These are phyloP conservation scores for Warburgia ugandensis DNA, from an alignment of 164 flowering plant genomes.

Conservation along the genomic window DNA sequence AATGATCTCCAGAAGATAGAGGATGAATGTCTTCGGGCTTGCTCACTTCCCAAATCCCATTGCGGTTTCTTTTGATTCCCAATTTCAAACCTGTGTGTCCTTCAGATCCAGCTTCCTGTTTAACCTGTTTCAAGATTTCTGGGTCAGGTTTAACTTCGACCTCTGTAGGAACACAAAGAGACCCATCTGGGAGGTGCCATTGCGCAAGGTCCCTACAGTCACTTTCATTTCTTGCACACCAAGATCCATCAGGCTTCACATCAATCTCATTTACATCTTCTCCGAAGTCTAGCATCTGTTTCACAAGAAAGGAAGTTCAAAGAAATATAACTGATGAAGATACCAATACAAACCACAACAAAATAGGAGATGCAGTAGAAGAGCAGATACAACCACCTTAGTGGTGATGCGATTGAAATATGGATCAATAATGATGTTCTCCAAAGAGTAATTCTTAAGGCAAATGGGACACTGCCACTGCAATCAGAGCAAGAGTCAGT, in stretches of 20 bases:
- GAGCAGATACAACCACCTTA: conserved; percentile 40
- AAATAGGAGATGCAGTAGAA: background rate
- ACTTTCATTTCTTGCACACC: conserved; percentile 79
- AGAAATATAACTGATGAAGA: background rate
- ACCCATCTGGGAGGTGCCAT: conserved; percentile 82
- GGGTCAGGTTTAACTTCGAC: conserved; percentile 31
- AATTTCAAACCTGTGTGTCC: conserved; percentile 54
- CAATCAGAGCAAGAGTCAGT: conserved; percentile 11
- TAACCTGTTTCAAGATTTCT: conserved; percentile 42
- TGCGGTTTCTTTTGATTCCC: conserved; percentile 58
- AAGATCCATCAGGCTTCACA: conserved; percentile 91
- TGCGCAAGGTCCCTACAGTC: conserved; percentile 56
- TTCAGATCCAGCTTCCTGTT: conserved; percentile 66
- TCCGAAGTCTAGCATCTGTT: conserved; percentile 67
- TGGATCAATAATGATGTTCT: conserved; percentile 77
- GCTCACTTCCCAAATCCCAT: conserved; percentile 81
- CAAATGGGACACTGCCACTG: conserved; percentile 99
- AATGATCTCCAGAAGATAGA: conserved; percentile 36
- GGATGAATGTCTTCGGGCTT: conserved; percentile 53
- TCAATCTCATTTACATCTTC: conserved; percentile 92
- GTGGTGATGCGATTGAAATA: conserved; percentile 81
- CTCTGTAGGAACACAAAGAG: conserved; percentile 34
- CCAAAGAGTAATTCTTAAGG: conserved; percentile 81
- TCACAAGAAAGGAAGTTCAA: conserved; percentile 8
- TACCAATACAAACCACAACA: background rate